These are phyloP conservation scores for Hanseniaspora lindneri DNA, from an alignment of 805 yeast species.

Conservation along the genomic window DNA sequence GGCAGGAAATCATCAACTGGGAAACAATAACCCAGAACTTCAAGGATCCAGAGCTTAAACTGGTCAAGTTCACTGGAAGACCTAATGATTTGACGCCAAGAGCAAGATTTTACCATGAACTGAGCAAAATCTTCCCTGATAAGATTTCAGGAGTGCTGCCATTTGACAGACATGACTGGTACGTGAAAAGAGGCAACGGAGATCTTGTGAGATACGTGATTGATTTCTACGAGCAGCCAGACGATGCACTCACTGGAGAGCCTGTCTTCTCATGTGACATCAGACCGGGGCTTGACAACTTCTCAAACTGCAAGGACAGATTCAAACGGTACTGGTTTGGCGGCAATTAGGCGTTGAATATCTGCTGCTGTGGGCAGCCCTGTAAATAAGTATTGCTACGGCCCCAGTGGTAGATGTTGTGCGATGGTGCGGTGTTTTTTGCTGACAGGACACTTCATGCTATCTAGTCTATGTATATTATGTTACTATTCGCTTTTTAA, in stretches of 20 bases:
- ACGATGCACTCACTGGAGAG: constrained; percentile 70
- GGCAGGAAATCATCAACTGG: constrained; percentile 92
- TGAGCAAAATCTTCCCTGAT: constrained; percentile 63
- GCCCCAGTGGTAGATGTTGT: too few relatives aligned
- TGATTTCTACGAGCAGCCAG: constrained; percentile 94
- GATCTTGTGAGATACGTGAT: constrained; percentile 76
- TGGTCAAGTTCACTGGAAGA: constrained; percentile 79
- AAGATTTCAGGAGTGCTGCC: constrained; percentile 71
- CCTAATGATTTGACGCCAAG: constrained; percentile 82
- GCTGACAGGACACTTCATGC: too few relatives aligned
- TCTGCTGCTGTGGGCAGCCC: background rate
- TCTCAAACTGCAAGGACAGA: constrained; percentile 55
- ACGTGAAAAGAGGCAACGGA: constrained; percentile 57
- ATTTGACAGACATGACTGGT: constrained; percentile 98
- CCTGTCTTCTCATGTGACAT: constrained; percentile 90
- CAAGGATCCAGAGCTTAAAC: constrained; percentile 41
- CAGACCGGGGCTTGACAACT: constrained; percentile 79
- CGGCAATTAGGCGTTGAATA: constrained; percentile 44
- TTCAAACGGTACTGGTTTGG: constrained; percentile 44
- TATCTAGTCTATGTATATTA: too few relatives aligned
- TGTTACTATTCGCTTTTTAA: too few relatives aligned
- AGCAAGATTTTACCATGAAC: constrained; percentile 53
- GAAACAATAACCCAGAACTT: constrained; percentile 55
- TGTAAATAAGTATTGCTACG: too few relatives aligned
- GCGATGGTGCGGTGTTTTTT: too few relatives aligned